A percentile compares a stretch with the other conserved stretches of the same genome.
phyloP scores from a whole-genome alignment of 2,329 filamentous ascomycete species.

The Pezicula neosporulosa region DNA sequence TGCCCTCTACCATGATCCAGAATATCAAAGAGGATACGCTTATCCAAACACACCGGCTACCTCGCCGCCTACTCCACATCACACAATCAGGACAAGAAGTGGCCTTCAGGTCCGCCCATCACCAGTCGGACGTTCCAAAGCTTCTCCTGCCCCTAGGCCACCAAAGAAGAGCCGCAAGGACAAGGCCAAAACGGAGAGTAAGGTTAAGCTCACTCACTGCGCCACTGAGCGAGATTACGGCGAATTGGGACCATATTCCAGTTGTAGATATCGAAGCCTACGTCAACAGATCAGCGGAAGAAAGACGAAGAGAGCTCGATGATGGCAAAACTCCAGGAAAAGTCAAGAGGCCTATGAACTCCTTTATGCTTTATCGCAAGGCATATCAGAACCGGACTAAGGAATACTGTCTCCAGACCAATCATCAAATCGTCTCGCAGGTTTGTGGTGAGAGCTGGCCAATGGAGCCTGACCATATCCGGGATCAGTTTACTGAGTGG shows the following conservation, averaged over 20 bases:
- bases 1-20: slow-evolving; percentile 24
- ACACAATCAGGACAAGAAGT: slow-evolving; percentile 25
- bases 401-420: slow-evolving; percentile 75
- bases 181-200: slow-evolving; percentile 38
- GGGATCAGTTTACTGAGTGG: slow-evolving; percentile 72
- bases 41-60: slow-evolving; percentile 42
- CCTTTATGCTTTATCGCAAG: slow-evolving; percentile 96
- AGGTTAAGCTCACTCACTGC: slow-evolving; percentile 57
- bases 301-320: slow-evolving; percentile 64
- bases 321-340: slow-evolving; percentile 68
- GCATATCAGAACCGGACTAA: slow-evolving; percentile 87
- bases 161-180: slow-evolving; percentile 34
- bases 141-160: slow-evolving; percentile 24
- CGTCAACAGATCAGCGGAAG: slow-evolving; percentile 68
- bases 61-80: slow-evolving; percentile 45
- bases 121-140: slow-evolving; percentile 19
- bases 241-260: slow-evolving; percentile 55
- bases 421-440: slow-evolving; percentile 88
- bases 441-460: slow-evolving; percentile 87
- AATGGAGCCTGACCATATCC: slow-evolving; percentile 69
- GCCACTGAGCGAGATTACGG: slow-evolving; percentile 70
- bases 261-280: slow-evolving; percentile 77
- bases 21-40: slow-evolving; percentile 27
- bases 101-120: slow-evolving; percentile 13
- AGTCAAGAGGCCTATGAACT: slow-evolving; percentile 92